These are phyloP conservation scores for Sporothrix variecibatus DNA, from an alignment of 2,329 filamentous ascomycete genomes.

Conservation along the genomic window DNA sequence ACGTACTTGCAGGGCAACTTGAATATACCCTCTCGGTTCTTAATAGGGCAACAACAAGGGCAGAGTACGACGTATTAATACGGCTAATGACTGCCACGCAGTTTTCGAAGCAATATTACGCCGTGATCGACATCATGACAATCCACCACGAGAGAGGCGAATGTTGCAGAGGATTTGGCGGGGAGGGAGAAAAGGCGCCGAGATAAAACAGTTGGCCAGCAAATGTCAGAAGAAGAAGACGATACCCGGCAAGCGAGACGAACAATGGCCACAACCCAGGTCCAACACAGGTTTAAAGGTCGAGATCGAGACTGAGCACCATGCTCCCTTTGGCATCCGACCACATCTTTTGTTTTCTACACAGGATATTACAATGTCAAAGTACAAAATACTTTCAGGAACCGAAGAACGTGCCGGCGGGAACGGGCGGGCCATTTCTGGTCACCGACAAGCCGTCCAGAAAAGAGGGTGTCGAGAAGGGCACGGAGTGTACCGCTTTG, in stretches of 20 bases:
- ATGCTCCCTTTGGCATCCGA: neutral
- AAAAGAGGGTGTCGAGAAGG: neutral
- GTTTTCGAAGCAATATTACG: neutral
- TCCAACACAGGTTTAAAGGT: neutral
- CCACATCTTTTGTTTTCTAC: neutral
- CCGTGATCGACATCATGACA: neutral
- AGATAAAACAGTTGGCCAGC: neutral
- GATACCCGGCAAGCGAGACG: neutral
- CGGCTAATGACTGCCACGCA: too few relatives aligned
- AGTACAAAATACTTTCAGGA: neutral
- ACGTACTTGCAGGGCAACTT: neutral
- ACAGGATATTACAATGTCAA: neutral
- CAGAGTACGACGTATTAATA: neutral
- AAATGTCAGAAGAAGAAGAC: neutral
- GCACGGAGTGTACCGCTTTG: neutral
- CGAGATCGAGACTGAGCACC: neutral
- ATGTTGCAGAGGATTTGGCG: neutral
- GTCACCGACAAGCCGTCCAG: slow-evolving; percentile 8
- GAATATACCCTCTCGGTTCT: neutral
- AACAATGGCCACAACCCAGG: neutral
- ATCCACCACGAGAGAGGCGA: neutral
- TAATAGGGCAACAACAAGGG: neutral
- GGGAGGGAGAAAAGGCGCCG: neutral
- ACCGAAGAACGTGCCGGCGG: neutral
- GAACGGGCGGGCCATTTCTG: neutral